Percentiles rank a stretch among this genome's conserved stretches.
phyloP scores from a whole-genome alignment of 805 yeast species.

The Candida tammaniensis region DNA sequence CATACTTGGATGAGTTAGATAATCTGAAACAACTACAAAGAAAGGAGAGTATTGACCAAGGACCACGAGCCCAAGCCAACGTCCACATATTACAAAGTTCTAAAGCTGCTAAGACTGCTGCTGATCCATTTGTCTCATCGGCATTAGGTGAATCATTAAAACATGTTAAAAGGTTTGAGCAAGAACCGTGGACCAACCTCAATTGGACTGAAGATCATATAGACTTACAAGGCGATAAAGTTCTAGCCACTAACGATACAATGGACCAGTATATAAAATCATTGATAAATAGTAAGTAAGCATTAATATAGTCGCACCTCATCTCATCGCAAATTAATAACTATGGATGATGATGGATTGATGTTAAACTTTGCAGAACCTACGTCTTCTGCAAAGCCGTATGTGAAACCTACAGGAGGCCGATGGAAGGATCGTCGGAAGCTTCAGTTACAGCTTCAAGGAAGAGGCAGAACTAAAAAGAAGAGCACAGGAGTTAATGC shows the following conservation, averaged over 20 bases:
- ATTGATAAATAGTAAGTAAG: no score
- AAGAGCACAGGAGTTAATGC: slow-evolving; percentile 31
- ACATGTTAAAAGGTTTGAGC: slow-evolving; percentile 38
- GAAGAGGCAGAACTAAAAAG: slow-evolving; percentile 31
- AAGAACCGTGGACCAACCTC: slow-evolving; percentile 37
- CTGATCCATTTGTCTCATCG: slow-evolving; percentile 16
- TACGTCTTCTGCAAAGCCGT: slow-evolving; percentile 19
- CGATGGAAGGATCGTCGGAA: slow-evolving; percentile 80
- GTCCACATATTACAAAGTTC: slow-evolving; percentile 42
- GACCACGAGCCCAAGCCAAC: slow-evolving; percentile 21
- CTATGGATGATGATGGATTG: slow-evolving; percentile 60
- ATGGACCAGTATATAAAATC: slow-evolving; percentile 28
- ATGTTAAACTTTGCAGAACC: slow-evolving; percentile 68
- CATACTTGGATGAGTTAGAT: slow-evolving; percentile 66
- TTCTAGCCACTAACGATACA: slow-evolving; percentile 15
- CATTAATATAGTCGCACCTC: no score
- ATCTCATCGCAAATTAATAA: slow-evolving; percentile 6
- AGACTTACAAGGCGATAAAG: slow-evolving; percentile 3
- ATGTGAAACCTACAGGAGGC: slow-evolving; percentile 60
- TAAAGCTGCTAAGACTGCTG: slow-evolving; percentile 18
- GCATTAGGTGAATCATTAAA: slow-evolving; percentile 39
- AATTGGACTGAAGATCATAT: slow-evolving; percentile 20
- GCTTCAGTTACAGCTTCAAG: slow-evolving; percentile 49
- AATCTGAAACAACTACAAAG: slow-evolving; percentile 40
- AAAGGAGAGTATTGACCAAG: slow-evolving; percentile 33